These are phyloP conservation scores for Trichophyton simii DNA, from an alignment of 2,329 filamentous ascomycete genomes.

Conservation along the genomic window DNA sequence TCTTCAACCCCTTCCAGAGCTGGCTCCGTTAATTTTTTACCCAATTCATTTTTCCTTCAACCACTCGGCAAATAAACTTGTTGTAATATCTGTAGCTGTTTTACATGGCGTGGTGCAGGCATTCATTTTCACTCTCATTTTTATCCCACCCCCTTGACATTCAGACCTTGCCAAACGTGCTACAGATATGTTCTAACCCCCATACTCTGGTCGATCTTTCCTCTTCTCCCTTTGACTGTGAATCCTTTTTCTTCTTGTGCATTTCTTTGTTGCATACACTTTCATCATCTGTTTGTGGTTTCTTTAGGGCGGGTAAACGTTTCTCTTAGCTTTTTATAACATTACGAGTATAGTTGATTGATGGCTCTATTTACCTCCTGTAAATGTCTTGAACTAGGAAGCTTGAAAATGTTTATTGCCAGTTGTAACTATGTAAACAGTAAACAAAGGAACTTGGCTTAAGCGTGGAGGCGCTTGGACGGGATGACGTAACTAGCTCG, in stretches of 20 bases:
- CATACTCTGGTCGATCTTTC: background rate
- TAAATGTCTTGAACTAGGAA: background rate
- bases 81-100: conserved; percentile 1
- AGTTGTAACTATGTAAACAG: background rate
- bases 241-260: background rate
- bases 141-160: background rate
- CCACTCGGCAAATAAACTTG: background rate
- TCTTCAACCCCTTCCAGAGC: background rate
- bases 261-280: background rate
- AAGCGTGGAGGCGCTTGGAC: background rate
- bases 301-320: background rate
- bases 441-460: background rate
- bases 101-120: background rate
- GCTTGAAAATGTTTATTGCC: background rate
- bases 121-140: background rate
- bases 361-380: background rate
- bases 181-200: background rate
- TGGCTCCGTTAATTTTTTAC: conserved; percentile 1
- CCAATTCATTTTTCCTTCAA: background rate
- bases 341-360: background rate
- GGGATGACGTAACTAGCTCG: background rate
- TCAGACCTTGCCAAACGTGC: background rate
- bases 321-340: background rate
- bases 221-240: background rate
- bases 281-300: background rate